Evolutionary conservation across 2,329 filamentous ascomycete genomes (phyloP), one percentile per base, ranked within the genome.

Genomic region (Aspergillus eucalypticola): DNA sequence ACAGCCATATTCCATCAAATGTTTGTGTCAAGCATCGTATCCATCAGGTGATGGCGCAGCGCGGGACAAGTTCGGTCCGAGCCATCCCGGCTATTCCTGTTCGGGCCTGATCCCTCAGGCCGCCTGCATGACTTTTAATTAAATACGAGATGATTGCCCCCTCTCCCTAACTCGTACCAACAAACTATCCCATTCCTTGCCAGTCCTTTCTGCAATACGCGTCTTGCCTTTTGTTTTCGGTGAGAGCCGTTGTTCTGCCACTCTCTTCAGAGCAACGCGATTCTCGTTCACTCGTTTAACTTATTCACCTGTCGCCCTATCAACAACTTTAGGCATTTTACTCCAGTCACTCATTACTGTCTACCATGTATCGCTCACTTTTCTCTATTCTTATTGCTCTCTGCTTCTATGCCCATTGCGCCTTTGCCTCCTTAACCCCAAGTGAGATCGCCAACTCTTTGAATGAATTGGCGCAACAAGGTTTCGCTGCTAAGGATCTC

Each of bases 231-330:
- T 13, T 15, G 44, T 11, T 21, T 23, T 7, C 44, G 1, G 1
- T 17, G 15, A 8, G 15, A 19, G 35, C 11, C 15, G 50, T 44
- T 54, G 52, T 54, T 55, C 53, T 55, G 53, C 53, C 53, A 46
- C 53, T 55, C 53, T 55, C 35, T 55, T 55, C 53, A 46, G 53
- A 55, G 32, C 39, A 54, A 8, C 51, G 35, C 39, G 32, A 46
- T 29, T 29, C 35, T 46, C 53, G 23, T 32, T 35, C 11, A 23
- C 7, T 46, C 23, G 3, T 8, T 54, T 10, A 13, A 32, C 41
- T 19, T 6, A 15, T 27, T 7, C 32, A 13, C 32, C 8, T 10
- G 27, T 29, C 8, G 27, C 27, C 27, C 27, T 29, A 29, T 27
- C 25, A 29, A 29, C 27, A 29, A 29, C 27, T 29, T 5, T 15